Evolutionary conservation across 495 filamentous ascomycete species (phyloP).

Genomic region (Daldinia grandis): DNA sequence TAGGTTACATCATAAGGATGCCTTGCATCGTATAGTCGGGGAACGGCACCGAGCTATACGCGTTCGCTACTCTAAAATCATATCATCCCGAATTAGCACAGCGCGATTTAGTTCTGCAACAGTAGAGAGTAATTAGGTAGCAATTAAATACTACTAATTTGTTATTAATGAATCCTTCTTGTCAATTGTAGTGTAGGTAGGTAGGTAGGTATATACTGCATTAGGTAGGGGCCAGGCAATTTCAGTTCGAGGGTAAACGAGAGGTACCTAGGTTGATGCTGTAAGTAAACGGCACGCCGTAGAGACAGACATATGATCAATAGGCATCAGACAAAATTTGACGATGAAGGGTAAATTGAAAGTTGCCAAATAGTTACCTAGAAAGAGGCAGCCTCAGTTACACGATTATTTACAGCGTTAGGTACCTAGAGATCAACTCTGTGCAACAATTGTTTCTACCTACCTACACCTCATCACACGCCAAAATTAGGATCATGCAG

Average conservation of each 20-base stretch:
- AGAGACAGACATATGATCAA: neutral
- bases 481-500: neutral
- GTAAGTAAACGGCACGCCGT: neutral
- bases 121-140: neutral
- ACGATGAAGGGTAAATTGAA: neutral
- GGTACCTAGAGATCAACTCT: neutral
- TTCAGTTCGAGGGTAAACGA: neutral
- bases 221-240: neutral
- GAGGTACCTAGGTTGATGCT: too few relatives aligned
- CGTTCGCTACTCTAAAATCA: constrained; percentile 14
- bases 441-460: neutral
- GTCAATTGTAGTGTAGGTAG: too few relatives aligned
- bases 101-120: constrained; percentile 4
- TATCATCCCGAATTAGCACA: constrained; percentile 27
- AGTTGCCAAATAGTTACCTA: neutral
- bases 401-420: neutral
- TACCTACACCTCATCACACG: neutral
- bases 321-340: neutral
- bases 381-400: neutral
- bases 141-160: constrained; percentile 1
- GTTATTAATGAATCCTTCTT: neutral
- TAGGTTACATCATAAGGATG: constrained; percentile 29
- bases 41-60: constrained; percentile 17
- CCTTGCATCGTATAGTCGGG: constrained; percentile 33
- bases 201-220: neutral